These are phyloP conservation scores for Yarrowia hollandica DNA, from an alignment of 805 yeast genomes.

Conservation along the genomic window DNA sequence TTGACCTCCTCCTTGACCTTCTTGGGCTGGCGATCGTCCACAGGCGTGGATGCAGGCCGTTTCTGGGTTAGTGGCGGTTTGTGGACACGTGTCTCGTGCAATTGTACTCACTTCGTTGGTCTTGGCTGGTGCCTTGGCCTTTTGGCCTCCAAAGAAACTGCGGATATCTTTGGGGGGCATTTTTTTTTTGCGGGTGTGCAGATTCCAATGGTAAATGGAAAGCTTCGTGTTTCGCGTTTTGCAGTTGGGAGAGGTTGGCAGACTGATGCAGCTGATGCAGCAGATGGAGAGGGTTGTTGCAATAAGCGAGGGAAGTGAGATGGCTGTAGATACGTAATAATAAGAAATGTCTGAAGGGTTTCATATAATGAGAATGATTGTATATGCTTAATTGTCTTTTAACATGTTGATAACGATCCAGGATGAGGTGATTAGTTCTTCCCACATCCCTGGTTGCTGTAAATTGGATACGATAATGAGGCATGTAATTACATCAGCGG, in stretches of 20 bases:
- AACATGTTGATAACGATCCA: too few species aligned
- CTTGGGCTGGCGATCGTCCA: background rate
- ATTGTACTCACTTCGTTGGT: conserved; percentile 8
- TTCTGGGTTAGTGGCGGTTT: background rate
- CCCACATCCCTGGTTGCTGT: too few species aligned
- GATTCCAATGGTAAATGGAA: background rate
- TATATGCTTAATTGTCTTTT: too few species aligned
- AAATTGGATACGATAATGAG: too few species aligned
- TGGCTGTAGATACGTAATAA: too few species aligned
- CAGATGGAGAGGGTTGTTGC: too few species aligned
- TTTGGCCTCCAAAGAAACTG: conserved; percentile 24
- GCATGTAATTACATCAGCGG: too few species aligned
- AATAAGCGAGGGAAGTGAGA: too few species aligned
- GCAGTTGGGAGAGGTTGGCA: conserved; percentile 3
- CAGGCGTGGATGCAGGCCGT: conserved; percentile 8
- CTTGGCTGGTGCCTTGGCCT: conserved; percentile 4
- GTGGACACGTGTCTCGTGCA: background rate
- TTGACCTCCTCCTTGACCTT: conserved; percentile 3
- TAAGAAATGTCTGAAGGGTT: too few species aligned
- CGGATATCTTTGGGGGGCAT: conserved; percentile 27
- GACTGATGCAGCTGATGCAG: too few species aligned
- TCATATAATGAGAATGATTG: too few species aligned
- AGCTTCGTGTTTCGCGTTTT: conserved; percentile 19
- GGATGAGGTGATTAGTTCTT: too few species aligned
- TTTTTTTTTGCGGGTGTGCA: background rate